Percentiles rank a stretch among this genome's conserved stretches.
These are phyloP conservation scores for Physcomitrium patens DNA, from an alignment of 225 moss, liverwort and hornwort genomes.

Conservation along the genomic window DNA sequence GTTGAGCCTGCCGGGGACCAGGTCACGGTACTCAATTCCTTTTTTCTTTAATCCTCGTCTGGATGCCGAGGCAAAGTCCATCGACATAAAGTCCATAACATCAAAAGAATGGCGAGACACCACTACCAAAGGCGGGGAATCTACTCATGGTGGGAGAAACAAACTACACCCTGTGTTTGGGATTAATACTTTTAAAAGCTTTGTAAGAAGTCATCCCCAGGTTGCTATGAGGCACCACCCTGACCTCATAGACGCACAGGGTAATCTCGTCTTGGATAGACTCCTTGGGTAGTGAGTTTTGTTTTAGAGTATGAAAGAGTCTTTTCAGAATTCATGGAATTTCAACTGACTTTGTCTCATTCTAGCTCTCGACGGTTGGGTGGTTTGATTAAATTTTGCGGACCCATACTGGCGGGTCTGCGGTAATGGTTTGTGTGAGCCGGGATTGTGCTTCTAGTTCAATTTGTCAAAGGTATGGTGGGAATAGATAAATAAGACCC, in stretches of 20 bases:
- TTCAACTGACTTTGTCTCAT: no score
- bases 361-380: no score
- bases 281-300: constrained; percentile 2
- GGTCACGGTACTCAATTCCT: constrained; percentile 67
- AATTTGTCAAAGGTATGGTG: no score
- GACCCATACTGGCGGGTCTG: no score
- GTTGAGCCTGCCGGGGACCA: constrained; percentile 45
- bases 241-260: constrained; percentile 33
- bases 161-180: constrained; percentile 49
- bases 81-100: constrained; percentile 14
- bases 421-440: no score
- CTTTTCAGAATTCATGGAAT: no score
- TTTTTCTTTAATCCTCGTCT: constrained; percentile 77
- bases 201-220: constrained; percentile 50
- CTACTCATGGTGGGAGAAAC: constrained; percentile 50
- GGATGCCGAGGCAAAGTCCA: constrained; percentile 58
- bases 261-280: constrained; percentile 27
- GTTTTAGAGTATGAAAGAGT: not conserved
- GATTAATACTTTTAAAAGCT: constrained; percentile 46
- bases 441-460: no score
- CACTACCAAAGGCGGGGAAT: constrained; percentile 25
- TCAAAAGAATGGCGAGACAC: constrained; percentile 25
- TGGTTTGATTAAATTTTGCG: no score
- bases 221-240: constrained; percentile 46
- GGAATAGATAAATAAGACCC: no score